These are phyloP conservation scores for Circinella umbellata DNA, from an alignment of 371 early-diverging fungal species.

Conservation along the genomic window DNA sequence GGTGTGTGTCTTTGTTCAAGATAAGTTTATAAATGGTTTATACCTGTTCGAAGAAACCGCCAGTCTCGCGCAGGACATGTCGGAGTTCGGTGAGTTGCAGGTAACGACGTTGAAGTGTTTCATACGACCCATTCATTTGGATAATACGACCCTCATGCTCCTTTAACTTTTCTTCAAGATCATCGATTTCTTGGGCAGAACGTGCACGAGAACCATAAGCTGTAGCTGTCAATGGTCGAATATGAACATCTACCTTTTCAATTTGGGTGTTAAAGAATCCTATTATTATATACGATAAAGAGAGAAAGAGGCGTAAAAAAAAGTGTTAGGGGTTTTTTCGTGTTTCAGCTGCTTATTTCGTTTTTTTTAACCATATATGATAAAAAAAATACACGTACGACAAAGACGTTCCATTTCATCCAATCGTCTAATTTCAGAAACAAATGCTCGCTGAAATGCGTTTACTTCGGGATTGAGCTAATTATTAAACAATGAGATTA, in stretches of 20 bases:
- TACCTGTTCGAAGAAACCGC: slow-evolving; percentile 81
- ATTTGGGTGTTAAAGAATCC: slow-evolving; percentile 86
- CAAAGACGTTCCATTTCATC: slow-evolving; percentile 95
- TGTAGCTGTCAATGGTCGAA: slow-evolving; percentile 62
- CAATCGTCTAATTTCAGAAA: slow-evolving; percentile 85
- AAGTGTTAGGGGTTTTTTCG: slow-evolving; percentile 15
- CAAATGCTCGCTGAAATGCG: slow-evolving; percentile 97
- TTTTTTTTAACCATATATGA: slow-evolving; percentile 58
- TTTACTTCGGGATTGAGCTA: slow-evolving; percentile 93
- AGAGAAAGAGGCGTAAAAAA: not conserved
- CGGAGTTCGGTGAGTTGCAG: slow-evolving; percentile 90
- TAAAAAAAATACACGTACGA: slow-evolving; percentile 57
- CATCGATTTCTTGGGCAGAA: slow-evolving; percentile 92
- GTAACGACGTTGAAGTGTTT: slow-evolving; percentile 82
- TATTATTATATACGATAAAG: slow-evolving; percentile 24
- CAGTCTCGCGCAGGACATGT: slow-evolving; percentile 89
- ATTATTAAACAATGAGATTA: slow-evolving; percentile 15
- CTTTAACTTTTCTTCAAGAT: slow-evolving; percentile 82
- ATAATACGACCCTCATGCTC: slow-evolving; percentile 84
- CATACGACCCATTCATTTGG: slow-evolving; percentile 89
- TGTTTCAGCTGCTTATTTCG: slow-evolving; percentile 58
- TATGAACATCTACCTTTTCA: slow-evolving; percentile 77
- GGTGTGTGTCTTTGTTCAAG: no score
- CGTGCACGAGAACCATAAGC: slow-evolving; percentile 70
- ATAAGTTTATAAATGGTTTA: not conserved